Evolutionary conservation across 2,329 filamentous ascomycete genomes (phyloP).

Genomic region (Ophiostoma piceae): DNA sequence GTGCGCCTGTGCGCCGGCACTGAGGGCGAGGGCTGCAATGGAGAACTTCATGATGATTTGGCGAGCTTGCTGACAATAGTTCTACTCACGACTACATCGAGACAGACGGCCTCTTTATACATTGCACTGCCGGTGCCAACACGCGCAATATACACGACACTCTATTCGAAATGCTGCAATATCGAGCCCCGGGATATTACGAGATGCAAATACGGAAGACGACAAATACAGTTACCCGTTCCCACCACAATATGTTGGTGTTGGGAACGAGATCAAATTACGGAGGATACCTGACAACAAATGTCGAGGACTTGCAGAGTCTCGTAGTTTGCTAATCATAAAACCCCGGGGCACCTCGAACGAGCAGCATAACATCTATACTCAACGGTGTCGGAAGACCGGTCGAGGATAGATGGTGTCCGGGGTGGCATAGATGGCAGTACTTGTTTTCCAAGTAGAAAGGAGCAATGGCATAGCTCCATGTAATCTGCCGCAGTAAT

Average conservation of each 20-base stretch:
- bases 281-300: too few species aligned
- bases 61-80: background rate
- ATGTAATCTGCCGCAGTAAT: background rate
- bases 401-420: background rate
- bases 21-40: constrained; percentile 32
- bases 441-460: background rate
- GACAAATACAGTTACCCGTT: background rate
- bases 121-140: background rate
- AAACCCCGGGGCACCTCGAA: too few species aligned
- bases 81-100: background rate
- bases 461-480: background rate
- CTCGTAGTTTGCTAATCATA: too few species aligned
- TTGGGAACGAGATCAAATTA: too few species aligned
- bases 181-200: background rate
- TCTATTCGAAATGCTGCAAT: background rate
- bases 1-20: constrained; percentile 38
- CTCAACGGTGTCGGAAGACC: background rate
- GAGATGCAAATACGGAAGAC: background rate
- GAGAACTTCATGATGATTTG: background rate
- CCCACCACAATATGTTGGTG: background rate
- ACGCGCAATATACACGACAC: background rate
- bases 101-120: background rate
- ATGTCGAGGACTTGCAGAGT: too few species aligned
- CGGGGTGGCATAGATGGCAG: background rate
- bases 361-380: background rate